These are phyloP conservation scores for Mycoemilia scoparia DNA, from an alignment of 192 early-diverging fungal genomes.

Conservation along the genomic window DNA sequence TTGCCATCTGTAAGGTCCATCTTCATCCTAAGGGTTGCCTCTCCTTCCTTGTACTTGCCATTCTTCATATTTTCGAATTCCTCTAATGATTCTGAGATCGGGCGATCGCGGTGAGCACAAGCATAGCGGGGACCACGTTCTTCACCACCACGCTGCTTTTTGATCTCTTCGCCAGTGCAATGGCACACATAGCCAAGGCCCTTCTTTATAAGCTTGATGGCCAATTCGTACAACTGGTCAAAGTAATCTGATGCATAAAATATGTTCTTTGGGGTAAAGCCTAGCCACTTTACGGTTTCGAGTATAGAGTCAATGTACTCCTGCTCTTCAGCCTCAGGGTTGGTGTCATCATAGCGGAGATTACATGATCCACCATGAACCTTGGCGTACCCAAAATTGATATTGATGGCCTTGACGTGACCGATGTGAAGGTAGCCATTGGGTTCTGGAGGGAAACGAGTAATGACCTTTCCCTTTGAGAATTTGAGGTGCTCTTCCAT, in stretches of 20 bases:
- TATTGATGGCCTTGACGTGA: conserved; percentile 99
- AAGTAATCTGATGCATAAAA: conserved; percentile 98
- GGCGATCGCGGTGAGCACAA: conserved; percentile 81
- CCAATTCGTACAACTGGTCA: conserved; percentile 86
- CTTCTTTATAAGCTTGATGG: conserved; percentile 70
- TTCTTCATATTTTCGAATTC: conserved; percentile 98
- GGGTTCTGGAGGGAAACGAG: conserved; percentile 99
- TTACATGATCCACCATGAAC: conserved; percentile 79
- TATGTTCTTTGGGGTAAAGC: conserved; percentile 76
- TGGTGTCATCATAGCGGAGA: conserved; percentile 80
- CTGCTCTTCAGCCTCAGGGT: conserved; percentile 88
- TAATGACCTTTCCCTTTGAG: conserved; percentile 81
- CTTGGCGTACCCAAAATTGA: conserved; percentile 97
- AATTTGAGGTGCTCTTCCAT: conserved; percentile 78
- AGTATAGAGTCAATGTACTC: conserved; percentile 88
- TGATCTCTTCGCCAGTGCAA: conserved; percentile 90
- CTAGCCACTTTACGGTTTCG: conserved; percentile 89
- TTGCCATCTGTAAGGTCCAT: conserved; percentile 97
- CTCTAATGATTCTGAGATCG: conserved; percentile 73
- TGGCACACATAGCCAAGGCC: conserved; percentile 90
- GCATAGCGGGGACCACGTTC: conserved; percentile 66
- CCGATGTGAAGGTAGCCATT: conserved; percentile 98
- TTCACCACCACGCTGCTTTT: conserved; percentile 80
- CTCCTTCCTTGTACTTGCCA: conserved; percentile 81
- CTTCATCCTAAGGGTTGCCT: conserved; percentile 95